A percentile compares a stretch with the other conserved stretches of the same genome.
These are phyloP conservation scores for Podosphaera xanthii DNA, from an alignment of 2,329 filamentous ascomycete genomes.

Conservation along the genomic window DNA sequence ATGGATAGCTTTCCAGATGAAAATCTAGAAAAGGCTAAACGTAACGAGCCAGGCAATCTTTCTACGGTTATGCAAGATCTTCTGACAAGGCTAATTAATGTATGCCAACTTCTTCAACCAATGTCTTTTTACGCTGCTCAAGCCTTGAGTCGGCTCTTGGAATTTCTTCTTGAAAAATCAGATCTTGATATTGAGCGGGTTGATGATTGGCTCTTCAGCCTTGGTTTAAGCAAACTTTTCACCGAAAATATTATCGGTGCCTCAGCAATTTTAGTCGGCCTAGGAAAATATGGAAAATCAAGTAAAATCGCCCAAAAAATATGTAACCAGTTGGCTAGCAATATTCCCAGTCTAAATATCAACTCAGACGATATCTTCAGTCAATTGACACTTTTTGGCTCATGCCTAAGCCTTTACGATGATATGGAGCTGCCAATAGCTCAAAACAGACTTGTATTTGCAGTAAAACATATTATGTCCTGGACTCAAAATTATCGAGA, in stretches of 20 bases:
- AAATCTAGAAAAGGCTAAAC: neutral
- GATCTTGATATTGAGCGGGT: slow-evolving; percentile 18
- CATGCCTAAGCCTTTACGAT: slow-evolving; percentile 28
- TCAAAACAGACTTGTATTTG: slow-evolving; percentile 37
- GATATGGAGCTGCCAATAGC: slow-evolving; percentile 30
- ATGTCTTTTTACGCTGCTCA: slow-evolving; percentile 30
- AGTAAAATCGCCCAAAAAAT: slow-evolving; percentile 29
- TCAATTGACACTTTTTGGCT: slow-evolving; percentile 30
- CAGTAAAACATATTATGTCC: slow-evolving; percentile 53
- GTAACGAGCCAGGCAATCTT: neutral
- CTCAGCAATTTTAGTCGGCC: slow-evolving; percentile 26
- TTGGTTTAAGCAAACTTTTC: slow-evolving; percentile 24
- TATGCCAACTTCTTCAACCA: slow-evolving; percentile 17
- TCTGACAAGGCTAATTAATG: slow-evolving; percentile 21
- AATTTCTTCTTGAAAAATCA: slow-evolving; percentile 24
- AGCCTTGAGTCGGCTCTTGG: slow-evolving; percentile 26
- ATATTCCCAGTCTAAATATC: slow-evolving; percentile 27
- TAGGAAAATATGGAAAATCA: slow-evolving; percentile 24
- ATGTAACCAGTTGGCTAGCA: slow-evolving; percentile 36
- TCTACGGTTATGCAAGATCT: slow-evolving; percentile 10
- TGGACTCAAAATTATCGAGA: slow-evolving; percentile 30
- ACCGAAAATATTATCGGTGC: slow-evolving; percentile 25
- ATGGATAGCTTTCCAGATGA: neutral
- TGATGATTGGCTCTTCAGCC: slow-evolving; percentile 25
- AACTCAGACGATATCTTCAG: slow-evolving; percentile 23